A percentile compares a stretch with the other conserved stretches of the same genome.
These are phyloP conservation scores for Globisporangium takayamanum DNA, from an alignment of 352 stramenopile genomes.

Conservation along the genomic window DNA sequence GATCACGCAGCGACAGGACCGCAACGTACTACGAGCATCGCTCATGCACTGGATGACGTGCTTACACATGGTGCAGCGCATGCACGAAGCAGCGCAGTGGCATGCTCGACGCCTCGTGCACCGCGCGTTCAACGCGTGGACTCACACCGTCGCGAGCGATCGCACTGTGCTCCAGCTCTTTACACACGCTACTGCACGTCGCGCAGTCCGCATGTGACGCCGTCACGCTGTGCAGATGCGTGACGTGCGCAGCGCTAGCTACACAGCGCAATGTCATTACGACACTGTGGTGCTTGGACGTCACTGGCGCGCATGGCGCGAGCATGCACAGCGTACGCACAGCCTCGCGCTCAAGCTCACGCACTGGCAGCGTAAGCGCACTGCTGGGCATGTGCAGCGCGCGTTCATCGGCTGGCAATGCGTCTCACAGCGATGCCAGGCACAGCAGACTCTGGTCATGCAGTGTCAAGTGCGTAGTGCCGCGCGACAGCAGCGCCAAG, in stretches of 20 bases:
- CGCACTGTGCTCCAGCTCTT: neutral
- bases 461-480: neutral
- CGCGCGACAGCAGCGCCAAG: neutral
- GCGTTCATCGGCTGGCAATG: neutral
- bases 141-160: neutral
- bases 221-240: neutral
- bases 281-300: no score
- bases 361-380: no score
- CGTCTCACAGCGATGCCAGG: neutral
- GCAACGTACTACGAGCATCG: conserved; percentile 13
- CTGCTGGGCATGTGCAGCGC: no score
- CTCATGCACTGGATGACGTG: conserved; percentile 23
- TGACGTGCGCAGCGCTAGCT: no score
- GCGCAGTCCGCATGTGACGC: neutral
- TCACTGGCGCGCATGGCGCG: no score
- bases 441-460: neutral
- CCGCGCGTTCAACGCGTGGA: conserved; percentile 7
- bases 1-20: conserved; percentile 26
- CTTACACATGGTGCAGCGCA: neutral
- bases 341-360: no score
- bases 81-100: neutral
- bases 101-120: neutral
- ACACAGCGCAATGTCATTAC: no score
- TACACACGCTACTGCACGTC: neutral
- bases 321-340: no score